Percentiles rank a stretch among this genome's conserved stretches.
These are phyloP conservation scores for Cryptosporidium ryanae DNA, from an alignment of 169 alveolate genomes.

Conservation along the genomic window DNA sequence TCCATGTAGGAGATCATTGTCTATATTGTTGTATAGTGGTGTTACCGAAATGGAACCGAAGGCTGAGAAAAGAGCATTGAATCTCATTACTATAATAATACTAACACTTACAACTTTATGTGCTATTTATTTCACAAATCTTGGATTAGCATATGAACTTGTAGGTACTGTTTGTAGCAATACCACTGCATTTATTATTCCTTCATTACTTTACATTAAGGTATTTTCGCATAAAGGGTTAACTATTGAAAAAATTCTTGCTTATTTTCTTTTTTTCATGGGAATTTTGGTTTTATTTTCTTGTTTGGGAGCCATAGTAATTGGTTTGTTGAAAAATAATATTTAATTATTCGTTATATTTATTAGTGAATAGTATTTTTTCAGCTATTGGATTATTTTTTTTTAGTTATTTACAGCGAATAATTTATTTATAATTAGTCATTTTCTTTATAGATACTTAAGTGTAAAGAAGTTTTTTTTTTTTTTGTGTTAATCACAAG, in stretches of 20 bases:
- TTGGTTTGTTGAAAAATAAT: not conserved
- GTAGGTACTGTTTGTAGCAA: slow-evolving; percentile 74
- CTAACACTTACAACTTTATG: slow-evolving; percentile 38
- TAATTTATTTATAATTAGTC: not conserved
- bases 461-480: not conserved
- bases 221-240: slow-evolving; percentile 39
- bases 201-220: slow-evolving; percentile 70
- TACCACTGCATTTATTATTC: slow-evolving; percentile 71
- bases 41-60: slow-evolving; percentile 71
- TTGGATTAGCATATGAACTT: slow-evolving; percentile 69
- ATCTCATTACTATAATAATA: slow-evolving; percentile 38
- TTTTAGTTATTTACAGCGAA: not conserved
- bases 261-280: slow-evolving; percentile 18
- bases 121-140: slow-evolving; percentile 64
- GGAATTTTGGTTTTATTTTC: slow-evolving; percentile 25
- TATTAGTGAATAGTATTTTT: not conserved
- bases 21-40: slow-evolving; percentile 63
- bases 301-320: slow-evolving; percentile 57
- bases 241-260: slow-evolving; percentile 35
- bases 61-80: slow-evolving; percentile 55
- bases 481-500: not conserved
- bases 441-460: no score
- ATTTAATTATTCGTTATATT: not conserved
- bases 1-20: slow-evolving; percentile 74
- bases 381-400: not conserved